A percentile compares a stretch with the other conserved stretches of the same genome.
Conservation (phyloP, 768 basidiomycete species). For the Aureoboletus auriporus region DNA sequence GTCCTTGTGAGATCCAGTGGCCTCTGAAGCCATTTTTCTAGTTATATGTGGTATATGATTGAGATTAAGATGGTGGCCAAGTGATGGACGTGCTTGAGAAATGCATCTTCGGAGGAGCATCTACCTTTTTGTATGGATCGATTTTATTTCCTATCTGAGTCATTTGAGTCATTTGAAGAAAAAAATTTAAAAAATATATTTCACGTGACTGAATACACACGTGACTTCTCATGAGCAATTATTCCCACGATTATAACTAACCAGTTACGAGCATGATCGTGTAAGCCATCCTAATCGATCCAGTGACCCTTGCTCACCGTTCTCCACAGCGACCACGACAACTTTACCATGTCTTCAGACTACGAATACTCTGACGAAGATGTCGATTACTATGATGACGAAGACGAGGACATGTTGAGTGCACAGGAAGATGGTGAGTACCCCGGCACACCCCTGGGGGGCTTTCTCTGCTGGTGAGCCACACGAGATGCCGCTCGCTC, state of each 20-base stretch:
- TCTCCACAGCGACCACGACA: conserved; percentile 15
- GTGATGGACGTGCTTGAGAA: conserved; percentile 1
- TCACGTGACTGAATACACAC: too few species aligned
- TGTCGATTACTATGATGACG: conserved; percentile 62
- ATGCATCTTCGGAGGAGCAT: conserved; percentile 27
- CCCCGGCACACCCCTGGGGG: conserved; percentile 3
- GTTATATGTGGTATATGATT: conserved; percentile 5
- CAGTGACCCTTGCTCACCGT: conserved; percentile 18
- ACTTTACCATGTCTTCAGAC: conserved; percentile 53
- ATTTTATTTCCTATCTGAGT: conserved; percentile 28
- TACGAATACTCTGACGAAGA: conserved; percentile 71
- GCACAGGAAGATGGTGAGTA: conserved; percentile 54
- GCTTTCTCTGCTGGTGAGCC: conserved; percentile 19
- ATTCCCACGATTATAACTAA: conserved; percentile 16
- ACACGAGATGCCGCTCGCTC: conserved; percentile 13
- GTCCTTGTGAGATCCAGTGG: conserved; percentile 51
- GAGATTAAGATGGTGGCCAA: neutral
- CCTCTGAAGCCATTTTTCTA: conserved; percentile 38
- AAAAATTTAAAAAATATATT: too few species aligned
- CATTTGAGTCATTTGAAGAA: too few species aligned
- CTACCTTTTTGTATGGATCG: conserved; percentile 20
- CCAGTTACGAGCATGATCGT: conserved; percentile 9
- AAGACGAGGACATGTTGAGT: conserved; percentile 63
- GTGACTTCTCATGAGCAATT: neutral
- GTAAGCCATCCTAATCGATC: conserved; percentile 30